Percentiles rank a stretch among this genome's conserved stretches.
Conservation (phyloP, 2,329 filamentous ascomycete species). For the Stagonosporopsis rhizophila region DNA sequence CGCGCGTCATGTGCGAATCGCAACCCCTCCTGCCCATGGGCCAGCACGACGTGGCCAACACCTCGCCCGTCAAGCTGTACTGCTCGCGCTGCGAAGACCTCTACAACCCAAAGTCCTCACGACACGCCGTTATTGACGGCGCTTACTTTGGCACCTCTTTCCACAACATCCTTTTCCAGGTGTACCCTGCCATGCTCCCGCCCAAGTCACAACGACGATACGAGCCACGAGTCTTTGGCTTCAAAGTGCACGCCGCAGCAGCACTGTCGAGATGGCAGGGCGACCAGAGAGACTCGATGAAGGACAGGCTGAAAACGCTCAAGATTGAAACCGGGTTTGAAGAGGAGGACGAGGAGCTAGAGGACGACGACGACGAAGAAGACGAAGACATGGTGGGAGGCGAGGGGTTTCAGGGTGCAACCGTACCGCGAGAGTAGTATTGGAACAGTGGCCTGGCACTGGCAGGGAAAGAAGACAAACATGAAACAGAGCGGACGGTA, state of each 20-base stretch:
- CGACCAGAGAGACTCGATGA: slow-evolving; percentile 80
- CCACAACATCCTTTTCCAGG: slow-evolving; percentile 99
- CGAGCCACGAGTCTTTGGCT: slow-evolving; percentile 89
- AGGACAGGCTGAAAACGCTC: slow-evolving; percentile 72
- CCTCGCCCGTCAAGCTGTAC: slow-evolving; percentile 94
- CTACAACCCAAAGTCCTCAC: slow-evolving; percentile 97
- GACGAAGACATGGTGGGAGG: slow-evolving; percentile 51
- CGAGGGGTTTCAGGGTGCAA: slow-evolving; percentile 38
- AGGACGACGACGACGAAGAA: slow-evolving; percentile 65
- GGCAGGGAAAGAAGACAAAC: background rate
- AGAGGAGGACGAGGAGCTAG: slow-evolving; percentile 67
- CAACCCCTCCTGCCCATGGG: slow-evolving; percentile 96
- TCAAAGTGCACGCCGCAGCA: slow-evolving; percentile 90
- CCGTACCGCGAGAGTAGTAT: slow-evolving; percentile 19
- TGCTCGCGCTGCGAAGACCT: slow-evolving; percentile 97
- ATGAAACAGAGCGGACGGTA: background rate
- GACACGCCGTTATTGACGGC: slow-evolving; percentile 93
- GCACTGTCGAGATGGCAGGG: slow-evolving; percentile 92
- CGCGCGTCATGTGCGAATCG: slow-evolving; percentile 91
- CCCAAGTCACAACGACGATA: slow-evolving; percentile 86
- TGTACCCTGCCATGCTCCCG: slow-evolving; percentile 89
- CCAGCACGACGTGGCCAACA: slow-evolving; percentile 84
- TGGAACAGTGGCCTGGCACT: background rate
- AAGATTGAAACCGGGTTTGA: slow-evolving; percentile 81
- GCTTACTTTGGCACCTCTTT: slow-evolving; percentile 98